Evolutionary conservation across 768 basidiomycete genomes (phyloP), one percentile per base, ranked within the genome.

Genomic region (Cystobasidium ongulense): DNA sequence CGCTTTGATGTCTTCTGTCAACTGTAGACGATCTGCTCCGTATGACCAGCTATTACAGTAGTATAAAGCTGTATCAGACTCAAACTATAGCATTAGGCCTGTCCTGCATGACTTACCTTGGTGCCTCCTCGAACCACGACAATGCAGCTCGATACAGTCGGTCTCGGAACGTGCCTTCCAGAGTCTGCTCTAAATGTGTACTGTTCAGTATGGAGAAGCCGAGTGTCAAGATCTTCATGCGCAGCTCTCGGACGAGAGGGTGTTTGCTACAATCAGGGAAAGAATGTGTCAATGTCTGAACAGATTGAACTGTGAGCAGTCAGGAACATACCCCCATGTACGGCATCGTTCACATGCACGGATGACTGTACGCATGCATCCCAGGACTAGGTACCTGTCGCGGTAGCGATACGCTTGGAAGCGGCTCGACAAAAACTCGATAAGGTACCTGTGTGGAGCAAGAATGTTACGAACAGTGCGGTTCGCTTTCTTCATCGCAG

Each of bases 381-480:
- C 84, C 65, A 89, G 85, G 85, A 96, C 91, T 41, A 98, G 86
- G 11, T 88, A 88, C 0, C 89, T 87, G 71, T 89, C 85, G 41
- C 89, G 86, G 82, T 97, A 95, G 74, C 92, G 87, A 64, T 94
- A 91, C 52, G 95, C 91, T 82, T 98, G 95, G 76, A 96, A 84
- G 53, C 93, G 88, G 80, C 92, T 96, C 73, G 92, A 87, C 10
- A 98, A 81, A 85, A 97, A 89, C 76, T 92, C 88, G 57, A 98
- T 80, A 31, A 98, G 85, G 18, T 94, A 84, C 0, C 86, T 84
- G 82, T 97, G 96, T 4, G 96, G 92, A 1, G 86, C 84, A 10
- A 98, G 85, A 4, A 93, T 81, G 43, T 90, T 86, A 53, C 87
- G 86, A 3, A 92, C 92, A 76, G 87, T 84, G 18, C 83, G 83